A percentile compares a stretch with the other conserved stretches of the same genome.
phyloP scores from a whole-genome alignment of 768 basidiomycete genomes.

The Asterophora lycoperdoides region DNA sequence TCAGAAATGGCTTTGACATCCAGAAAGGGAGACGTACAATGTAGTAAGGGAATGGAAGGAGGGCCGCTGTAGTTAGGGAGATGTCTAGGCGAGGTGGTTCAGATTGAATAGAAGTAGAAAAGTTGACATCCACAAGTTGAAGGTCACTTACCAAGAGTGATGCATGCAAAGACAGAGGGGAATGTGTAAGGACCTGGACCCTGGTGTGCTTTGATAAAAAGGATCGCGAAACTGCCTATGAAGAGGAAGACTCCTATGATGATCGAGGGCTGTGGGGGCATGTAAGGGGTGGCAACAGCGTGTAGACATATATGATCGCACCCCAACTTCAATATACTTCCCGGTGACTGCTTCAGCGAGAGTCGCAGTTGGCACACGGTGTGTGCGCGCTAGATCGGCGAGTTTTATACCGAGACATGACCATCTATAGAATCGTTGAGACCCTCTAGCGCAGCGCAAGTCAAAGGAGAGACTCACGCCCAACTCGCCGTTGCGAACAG shows the following conservation, averaged over 20 bases:
- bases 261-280: slow-evolving; percentile 41
- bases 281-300: background rate
- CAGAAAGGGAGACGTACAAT: slow-evolving; percentile 23
- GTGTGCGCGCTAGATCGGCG: slow-evolving; percentile 50
- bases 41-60: slow-evolving; percentile 69
- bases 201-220: slow-evolving; percentile 55
- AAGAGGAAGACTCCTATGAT: slow-evolving; percentile 64
- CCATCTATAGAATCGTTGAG: slow-evolving; percentile 43
- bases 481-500: slow-evolving; percentile 46
- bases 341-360: slow-evolving; percentile 42
- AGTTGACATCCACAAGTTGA: background rate
- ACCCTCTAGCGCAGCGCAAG: background rate
- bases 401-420: slow-evolving; percentile 59
- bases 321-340: slow-evolving; percentile 50
- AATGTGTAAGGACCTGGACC: slow-evolving; percentile 64
- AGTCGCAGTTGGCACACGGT: slow-evolving; percentile 36
- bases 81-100: slow-evolving; percentile 43
- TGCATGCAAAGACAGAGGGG: slow-evolving; percentile 53
- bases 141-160: slow-evolving; percentile 45
- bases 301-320: slow-evolving; percentile 15
- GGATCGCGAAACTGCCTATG: slow-evolving; percentile 49
- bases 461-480: slow-evolving; percentile 59
- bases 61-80: slow-evolving; percentile 47
- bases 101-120: too few relatives aligned
- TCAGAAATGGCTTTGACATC: background rate